Conservation (phyloP, 2,329 filamentous ascomycete genomes). For the Ophiosphaerella korrae region DNA sequence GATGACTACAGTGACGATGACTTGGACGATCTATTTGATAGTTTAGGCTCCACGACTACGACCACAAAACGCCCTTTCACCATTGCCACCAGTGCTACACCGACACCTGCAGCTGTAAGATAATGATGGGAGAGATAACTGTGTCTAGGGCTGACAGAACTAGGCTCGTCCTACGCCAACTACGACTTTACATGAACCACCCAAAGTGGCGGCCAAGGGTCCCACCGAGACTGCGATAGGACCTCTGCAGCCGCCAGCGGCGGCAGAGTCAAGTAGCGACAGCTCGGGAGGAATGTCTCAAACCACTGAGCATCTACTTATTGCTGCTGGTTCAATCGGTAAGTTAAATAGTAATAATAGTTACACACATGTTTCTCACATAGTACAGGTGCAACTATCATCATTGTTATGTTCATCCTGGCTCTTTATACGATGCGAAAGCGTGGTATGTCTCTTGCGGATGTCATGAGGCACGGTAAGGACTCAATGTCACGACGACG, state of each 20-base stretch:
- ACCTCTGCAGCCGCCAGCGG: slow-evolving; percentile 24
- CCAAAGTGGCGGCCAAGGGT: slow-evolving; percentile 28
- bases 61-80: slow-evolving; percentile 2
- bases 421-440: slow-evolving; percentile 46
- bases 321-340: slow-evolving; percentile 50
- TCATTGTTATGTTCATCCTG: slow-evolving; percentile 44
- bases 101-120: slow-evolving; percentile 26
- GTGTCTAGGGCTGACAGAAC: slow-evolving; percentile 16
- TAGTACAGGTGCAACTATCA: slow-evolving; percentile 43
- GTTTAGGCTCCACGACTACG: neutral
- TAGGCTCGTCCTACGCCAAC: slow-evolving; percentile 22
- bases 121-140: neutral
- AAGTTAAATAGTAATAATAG: neutral
- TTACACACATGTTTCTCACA: slow-evolving; percentile 14
- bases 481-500: slow-evolving; percentile 21
- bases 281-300: slow-evolving; percentile 37
- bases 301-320: slow-evolving; percentile 47
- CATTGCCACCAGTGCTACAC: slow-evolving; percentile 7
- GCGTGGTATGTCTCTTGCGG: slow-evolving; percentile 40
- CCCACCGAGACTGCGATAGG: slow-evolving; percentile 35
- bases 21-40: neutral
- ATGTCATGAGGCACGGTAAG: slow-evolving; percentile 33
- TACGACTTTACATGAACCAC: slow-evolving; percentile 25
- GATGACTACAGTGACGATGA: slow-evolving; percentile 22
- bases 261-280: slow-evolving; percentile 11